Base-by-base conservation (phyloP, 768 basidiomycete species). In the Trametes punicea region DNA sequence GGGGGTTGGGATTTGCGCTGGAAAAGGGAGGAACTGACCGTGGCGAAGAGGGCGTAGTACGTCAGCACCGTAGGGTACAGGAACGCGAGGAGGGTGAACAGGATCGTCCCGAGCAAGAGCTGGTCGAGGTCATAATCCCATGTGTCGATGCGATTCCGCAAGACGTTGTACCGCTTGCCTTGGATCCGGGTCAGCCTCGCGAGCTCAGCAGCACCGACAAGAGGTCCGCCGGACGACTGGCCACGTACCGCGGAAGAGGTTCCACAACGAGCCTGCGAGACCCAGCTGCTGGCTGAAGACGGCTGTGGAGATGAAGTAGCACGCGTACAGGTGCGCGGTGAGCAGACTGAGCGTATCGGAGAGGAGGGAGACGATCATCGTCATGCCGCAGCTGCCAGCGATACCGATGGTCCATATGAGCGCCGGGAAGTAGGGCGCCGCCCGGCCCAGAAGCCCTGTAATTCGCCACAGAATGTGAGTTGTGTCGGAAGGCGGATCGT, bases 71-170 rank as follows among this genome's bases (percentile, higher is more conserved):
- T 98, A 2, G 96, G 89, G 64, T 89, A 82, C 11, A 94, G 72
- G 68, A 95, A 89, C 7, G 87, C 81, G 11, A 91, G 71, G 16
- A 93, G 76, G 0, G 91, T 90, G 74, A 94, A 91, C 47, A 95
- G 73, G 51, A 93, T 85, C 0, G 97, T 95, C 4, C 96, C 96
- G 31, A 98, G 87, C n/a, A 98, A 76, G 2, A 98, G 80, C 67
- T 98, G 93, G 69, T 98, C 96, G 25, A 94, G 78, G 50, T 93
- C 90, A 64, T 97, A 98, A 53, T 87, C 81, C 83, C 90, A 93
- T 0, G 87, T 81, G 65, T 98, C 97, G 3, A 85, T 87, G n/a
- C 95, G 83, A 49, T 88, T 81, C 29, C 95, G 83, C 6, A 99
- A 74, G 8, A 86, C 82, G 67, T 98, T 98, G 65, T 83, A 87